These are phyloP conservation scores for Leccinum imitatum DNA, from an alignment of 768 basidiomycete genomes.

Conservation along the genomic window DNA sequence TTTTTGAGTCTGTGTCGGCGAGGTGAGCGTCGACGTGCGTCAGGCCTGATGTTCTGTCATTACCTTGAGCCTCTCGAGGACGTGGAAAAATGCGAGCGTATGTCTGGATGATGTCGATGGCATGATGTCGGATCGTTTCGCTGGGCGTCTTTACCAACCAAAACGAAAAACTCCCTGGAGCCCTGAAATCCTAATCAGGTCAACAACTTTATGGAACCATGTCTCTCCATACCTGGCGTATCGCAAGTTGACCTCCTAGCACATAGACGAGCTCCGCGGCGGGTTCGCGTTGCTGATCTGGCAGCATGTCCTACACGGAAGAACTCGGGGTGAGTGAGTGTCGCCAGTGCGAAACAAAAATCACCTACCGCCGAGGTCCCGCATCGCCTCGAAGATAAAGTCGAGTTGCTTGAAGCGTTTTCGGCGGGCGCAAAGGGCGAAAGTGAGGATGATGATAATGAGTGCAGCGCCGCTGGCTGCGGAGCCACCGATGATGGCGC, in stretches of 20 bases:
- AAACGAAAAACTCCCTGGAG: conserved; percentile 69
- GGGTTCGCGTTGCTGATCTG: conserved; percentile 62
- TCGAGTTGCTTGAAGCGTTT: too few species aligned
- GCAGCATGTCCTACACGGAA: conserved; percentile 35
- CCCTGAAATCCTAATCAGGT: conserved; percentile 45
- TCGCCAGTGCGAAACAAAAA: not conserved
- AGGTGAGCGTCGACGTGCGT: too few species aligned
- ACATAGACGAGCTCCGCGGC: conserved; percentile 51
- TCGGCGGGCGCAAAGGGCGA: too few species aligned
- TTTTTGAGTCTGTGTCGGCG: too few species aligned
- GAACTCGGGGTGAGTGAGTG: not conserved
- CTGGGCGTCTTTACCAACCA: conserved; percentile 67
- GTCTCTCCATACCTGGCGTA: conserved; percentile 57
- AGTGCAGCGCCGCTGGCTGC: too few species aligned
- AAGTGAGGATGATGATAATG: too few species aligned
- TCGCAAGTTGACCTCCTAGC: conserved; percentile 70
- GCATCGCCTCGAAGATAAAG: conserved; percentile 55
- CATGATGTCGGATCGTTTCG: conserved; percentile 55
- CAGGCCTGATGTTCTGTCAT: too few species aligned
- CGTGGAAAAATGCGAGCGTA: too few species aligned
- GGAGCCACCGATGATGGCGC: too few species aligned
- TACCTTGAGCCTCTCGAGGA: too few species aligned
- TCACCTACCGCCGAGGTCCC: conserved; percentile 59
- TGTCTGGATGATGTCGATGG: conserved; percentile 44
- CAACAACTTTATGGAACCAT: not conserved